Evolutionary conservation across 2,329 filamentous ascomycete genomes (phyloP).

Genomic region (Tolypocladium inflatum): DNA sequence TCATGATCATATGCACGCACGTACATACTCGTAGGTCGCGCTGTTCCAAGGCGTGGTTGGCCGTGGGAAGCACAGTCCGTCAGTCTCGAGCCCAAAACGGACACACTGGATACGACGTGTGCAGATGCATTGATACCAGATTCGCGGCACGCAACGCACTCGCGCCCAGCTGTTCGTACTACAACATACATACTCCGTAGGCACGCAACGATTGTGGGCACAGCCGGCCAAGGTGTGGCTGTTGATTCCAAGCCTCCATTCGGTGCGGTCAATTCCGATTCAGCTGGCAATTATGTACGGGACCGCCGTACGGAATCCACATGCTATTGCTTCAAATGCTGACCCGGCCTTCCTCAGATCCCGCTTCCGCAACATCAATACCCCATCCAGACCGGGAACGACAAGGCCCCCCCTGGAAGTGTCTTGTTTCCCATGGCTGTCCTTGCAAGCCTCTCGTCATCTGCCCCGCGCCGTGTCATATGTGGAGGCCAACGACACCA

Average conservation of each 20-base stretch:
- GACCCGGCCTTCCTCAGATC: not conserved
- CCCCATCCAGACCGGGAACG: not conserved
- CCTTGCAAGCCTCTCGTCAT: not conserved
- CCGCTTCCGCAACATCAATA: not conserved
- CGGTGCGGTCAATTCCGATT: not conserved
- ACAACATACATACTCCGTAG: not conserved
- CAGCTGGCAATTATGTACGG: not conserved
- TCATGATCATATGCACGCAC: not conserved
- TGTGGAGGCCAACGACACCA: not conserved
- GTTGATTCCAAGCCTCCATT: not conserved
- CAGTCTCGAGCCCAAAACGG: not conserved
- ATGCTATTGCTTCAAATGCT: not conserved
- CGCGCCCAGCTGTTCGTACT: not conserved
- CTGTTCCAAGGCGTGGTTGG: not conserved
- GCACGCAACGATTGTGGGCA: not conserved
- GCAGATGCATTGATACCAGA: not conserved
- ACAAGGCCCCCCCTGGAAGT: not conserved
- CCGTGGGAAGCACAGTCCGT: no score
- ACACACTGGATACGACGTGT: not conserved
- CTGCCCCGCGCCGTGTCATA: not conserved
- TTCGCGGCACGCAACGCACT: not conserved
- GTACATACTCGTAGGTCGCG: not conserved
- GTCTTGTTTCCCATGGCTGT: not conserved
- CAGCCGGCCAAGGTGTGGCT: not conserved
- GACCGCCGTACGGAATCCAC: not conserved